Evolutionary conservation across 2,329 filamentous ascomycete species (phyloP), one percentile per base, ranked within the genome.

Genomic region (Didymella segeticola): DNA sequence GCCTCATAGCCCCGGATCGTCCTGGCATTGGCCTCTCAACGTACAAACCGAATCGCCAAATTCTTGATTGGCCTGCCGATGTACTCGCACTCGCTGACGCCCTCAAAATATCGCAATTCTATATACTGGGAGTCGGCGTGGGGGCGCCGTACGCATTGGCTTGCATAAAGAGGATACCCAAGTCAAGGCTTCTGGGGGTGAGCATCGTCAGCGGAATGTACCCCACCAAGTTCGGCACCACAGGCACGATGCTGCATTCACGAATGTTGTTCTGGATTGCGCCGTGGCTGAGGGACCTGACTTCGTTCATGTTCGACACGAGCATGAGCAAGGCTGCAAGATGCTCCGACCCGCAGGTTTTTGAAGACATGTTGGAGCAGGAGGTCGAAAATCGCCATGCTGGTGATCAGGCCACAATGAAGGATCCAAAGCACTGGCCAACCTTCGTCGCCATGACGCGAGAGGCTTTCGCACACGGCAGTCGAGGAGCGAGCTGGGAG

Each of bases 91-190:
- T 83, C 6, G 72, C 74, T 5, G 57, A 74, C 2, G 70, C 78
- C 52, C 70, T 82, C 9, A 66, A 73, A 5, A 54, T 82, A 14
- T 49, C 67, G 5, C 57, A 68, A 5, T 83, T 79, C 62, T 71
- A 73, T 14, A 67, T 82, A 19, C 56, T 82, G 5, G 79, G 79
- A 2, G 65, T 74, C 4, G 80, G 77, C 0, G 80, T 79, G 7
- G 80, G 81, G 17, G 77, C 78, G 2, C 78, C 80, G 1, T 82
- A 79, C 58, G 74, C 75, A 2, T 62, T 82, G 10, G 80, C 79
- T 19, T 83, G 79, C 57, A 73, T 79, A 11, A 68, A 73, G 34
- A 53, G 57, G 4, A 60, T 82, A 14, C 71, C 77, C 7, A 61
- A 52, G 22, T 59, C 62, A 14, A 59, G 69, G 5, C 43, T 72